Base-by-base conservation (phyloP, 2,329 filamentous ascomycete species). In the Akanthomyces lecanii region DNA sequence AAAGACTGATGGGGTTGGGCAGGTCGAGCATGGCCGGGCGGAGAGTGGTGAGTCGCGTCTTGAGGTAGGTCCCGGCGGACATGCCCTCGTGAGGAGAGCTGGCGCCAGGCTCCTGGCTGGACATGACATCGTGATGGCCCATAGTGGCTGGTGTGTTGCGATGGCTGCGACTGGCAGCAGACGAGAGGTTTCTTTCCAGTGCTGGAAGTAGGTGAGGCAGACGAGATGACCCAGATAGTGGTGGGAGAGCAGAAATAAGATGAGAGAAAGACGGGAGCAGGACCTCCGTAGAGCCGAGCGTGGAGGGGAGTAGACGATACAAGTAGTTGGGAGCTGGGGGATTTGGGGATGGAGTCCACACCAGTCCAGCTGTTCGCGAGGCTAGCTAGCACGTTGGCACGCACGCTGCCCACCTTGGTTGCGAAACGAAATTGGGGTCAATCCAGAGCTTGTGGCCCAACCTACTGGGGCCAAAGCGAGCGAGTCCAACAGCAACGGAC, bases 21-120 rank as follows among this genome's bases (percentile, higher is more conserved):
- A 82, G 73, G 59, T 79, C 79, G 51, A 77, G 71, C 78, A 86
- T 82, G 2, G 82, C 82, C 44, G 85, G 85, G 72, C 82, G 85
- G 60, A 88, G 78, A 18, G 81, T 78, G 12, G 78, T 77, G 67
- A 87, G 65, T 61, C 85, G 82, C 65, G 85, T 84, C n/a, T 70
- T 69, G 23, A 80, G 56, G 70, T 85, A 85, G 53, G 74, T 70
- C 28, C 76, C 69, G 1, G 69, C 66, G n/a, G 78, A 75, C 81
- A 82, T 83, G 75, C 77, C 78, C 67, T 81, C 76, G 65, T 82
- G 75, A 50, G 79, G 78, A 60, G 80, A 74, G 40, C 75, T 67
- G 63, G 75, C 75, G 48, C 54, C 50, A 4, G 55, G 51, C 21
- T 65, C 64, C 16, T 69, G 70, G 33, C 70, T 71, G 62, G 72